These are phyloP conservation scores for Nothophaeocryptopus gaeumannii DNA, from an alignment of 2,329 filamentous ascomycete genomes.

Conservation along the genomic window DNA sequence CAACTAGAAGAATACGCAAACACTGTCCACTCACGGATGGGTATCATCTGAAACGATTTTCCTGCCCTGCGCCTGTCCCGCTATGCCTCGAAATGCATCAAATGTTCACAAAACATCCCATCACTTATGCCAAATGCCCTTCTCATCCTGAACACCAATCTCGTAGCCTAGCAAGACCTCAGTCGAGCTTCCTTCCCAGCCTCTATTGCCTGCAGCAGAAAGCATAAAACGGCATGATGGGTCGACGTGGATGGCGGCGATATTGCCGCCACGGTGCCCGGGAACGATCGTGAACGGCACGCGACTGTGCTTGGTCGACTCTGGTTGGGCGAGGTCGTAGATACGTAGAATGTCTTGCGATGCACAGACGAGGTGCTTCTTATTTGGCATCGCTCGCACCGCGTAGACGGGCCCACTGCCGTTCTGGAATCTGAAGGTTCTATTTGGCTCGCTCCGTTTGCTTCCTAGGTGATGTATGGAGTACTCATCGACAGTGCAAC, in stretches of 20 bases:
- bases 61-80: too few species aligned
- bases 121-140: constrained; percentile 32
- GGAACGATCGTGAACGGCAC: constrained; percentile 97
- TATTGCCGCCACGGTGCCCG: constrained; percentile 82
- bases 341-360: constrained; percentile 90
- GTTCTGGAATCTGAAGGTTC: constrained; percentile 80
- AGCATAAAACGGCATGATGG: constrained; percentile 88
- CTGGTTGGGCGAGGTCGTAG: constrained; percentile 73
- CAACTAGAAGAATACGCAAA: too few species aligned
- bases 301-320: constrained; percentile 64
- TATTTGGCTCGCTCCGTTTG: constrained; percentile 68
- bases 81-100: neutral
- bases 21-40: too few species aligned
- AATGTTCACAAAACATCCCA: neutral
- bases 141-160: constrained; percentile 52
- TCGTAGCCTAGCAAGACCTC: constrained; percentile 95
- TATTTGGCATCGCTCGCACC: constrained; percentile 86
- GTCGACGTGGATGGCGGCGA: constrained; percentile 82
- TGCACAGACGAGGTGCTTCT: constrained; percentile 85
- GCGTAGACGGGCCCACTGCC: constrained; percentile 89
- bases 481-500: constrained; percentile 92
- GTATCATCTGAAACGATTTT: too few species aligned
- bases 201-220: constrained; percentile 83
- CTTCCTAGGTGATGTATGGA: constrained; percentile 66
- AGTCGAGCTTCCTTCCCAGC: constrained; percentile 84